Evolutionary conservation across 2,329 filamentous ascomycete species (phyloP), one percentile per base, ranked within the genome.

Genomic region (Rugonectria rugulosa): DNA sequence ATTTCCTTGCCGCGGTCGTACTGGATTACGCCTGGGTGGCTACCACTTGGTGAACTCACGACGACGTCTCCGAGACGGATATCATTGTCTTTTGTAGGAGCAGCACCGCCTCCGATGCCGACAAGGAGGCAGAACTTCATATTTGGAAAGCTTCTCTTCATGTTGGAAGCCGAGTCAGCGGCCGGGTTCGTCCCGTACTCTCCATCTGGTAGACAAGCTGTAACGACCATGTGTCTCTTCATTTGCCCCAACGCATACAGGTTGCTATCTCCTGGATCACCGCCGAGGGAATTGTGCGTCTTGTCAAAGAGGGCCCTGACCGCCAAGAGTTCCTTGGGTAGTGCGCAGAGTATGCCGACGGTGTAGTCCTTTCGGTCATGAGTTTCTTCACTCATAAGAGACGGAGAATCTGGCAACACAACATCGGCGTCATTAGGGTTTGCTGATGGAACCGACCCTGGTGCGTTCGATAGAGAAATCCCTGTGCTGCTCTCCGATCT

Each of bases 61-160:
- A 62, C 62, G 0, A 66, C 57, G 9, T 63, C 60, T 0, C 64
- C 64, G 0, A 66, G 59, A 0, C 60, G 46, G 7, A 62, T 46
- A 12, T 57, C 36, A 27, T 38, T 32, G 3, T 51, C 19, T 12
- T 29, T 11, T 6, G 50, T 40, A 6, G 53, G 57, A 1, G 42
- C n/a, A n/a, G n/a, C 40, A 1, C 53, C 48, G 21, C 48, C 44
- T 1, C 48, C 48, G 11, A 56, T 45, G 5, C 53, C 53, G 5
- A 57, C 54, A 15, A 57, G 17, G 1, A 57, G 42, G 27, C 54
- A 52, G 21, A 48, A 53, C 9, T 14, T 5, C 5, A 57, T 37
- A 14, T 5, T 17, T 3, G 23, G 29, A 10, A 53, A 57, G 14
- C 42, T 57, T 14, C 54, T 20, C 11, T 32, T 40, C 61, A 64